phyloP scores from a whole-genome alignment of 352 stramenopile species.

The Globisporangium cederbergense region DNA sequence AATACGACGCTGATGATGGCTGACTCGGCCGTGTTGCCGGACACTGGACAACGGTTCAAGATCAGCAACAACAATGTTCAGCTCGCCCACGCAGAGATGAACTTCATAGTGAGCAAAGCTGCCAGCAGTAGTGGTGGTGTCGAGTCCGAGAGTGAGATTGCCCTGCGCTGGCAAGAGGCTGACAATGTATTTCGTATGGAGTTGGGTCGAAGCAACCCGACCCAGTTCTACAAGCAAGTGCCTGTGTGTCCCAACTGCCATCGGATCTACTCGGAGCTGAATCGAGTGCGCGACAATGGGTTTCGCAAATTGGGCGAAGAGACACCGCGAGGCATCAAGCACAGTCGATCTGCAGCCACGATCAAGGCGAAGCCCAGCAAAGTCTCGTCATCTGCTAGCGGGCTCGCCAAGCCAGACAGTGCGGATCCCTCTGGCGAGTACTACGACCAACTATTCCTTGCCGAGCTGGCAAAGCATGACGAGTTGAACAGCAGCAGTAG shows the following conservation, averaged over 20 bases:
- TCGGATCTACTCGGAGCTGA: conserved; percentile 59
- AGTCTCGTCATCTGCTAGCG: neutral
- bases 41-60: conserved; percentile 57
- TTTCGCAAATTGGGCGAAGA: conserved; percentile 25
- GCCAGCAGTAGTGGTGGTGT: neutral
- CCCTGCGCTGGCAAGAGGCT: conserved; percentile 58
- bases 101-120: conserved; percentile 33
- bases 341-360: neutral
- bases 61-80: conserved; percentile 76
- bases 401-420: neutral
- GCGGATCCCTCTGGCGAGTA: conserved; percentile 16
- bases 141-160: conserved; percentile 19
- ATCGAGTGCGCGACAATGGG: conserved; percentile 39
- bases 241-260: conserved; percentile 71
- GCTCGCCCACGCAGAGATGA: conserved; percentile 53
- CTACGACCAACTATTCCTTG: conserved; percentile 61
- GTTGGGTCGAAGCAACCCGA: conserved; percentile 58
- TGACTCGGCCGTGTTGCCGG: conserved; percentile 24
- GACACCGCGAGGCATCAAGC: conserved; percentile 6
- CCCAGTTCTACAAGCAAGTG: conserved; percentile 79
- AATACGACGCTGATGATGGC: conserved; percentile 5
- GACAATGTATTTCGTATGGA: conserved; percentile 63
- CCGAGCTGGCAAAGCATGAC: conserved; percentile 56
- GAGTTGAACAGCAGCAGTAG: neutral
- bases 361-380: conserved; percentile 4